Percentiles rank a stretch among this genome's conserved stretches.
These are phyloP conservation scores for Podospora conica DNA, from an alignment of 495 filamentous ascomycete species.

Conservation along the genomic window DNA sequence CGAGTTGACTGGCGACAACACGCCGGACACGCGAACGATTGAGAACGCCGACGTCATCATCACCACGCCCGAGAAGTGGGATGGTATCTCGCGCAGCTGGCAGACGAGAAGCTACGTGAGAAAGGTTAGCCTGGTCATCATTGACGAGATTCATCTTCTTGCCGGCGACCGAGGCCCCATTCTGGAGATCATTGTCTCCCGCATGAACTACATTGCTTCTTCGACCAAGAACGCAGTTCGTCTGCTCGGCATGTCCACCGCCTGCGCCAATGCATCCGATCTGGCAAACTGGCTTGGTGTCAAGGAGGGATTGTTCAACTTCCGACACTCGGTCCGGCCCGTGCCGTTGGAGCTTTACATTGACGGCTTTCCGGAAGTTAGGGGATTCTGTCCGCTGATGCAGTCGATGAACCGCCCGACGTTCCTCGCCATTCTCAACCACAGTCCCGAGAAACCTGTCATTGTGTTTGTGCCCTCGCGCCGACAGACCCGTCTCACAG, in stretches of 20 bases:
- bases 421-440: slow-evolving; percentile 91
- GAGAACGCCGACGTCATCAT: slow-evolving; percentile 95
- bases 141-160: slow-evolving; percentile 96
- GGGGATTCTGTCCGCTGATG: slow-evolving; percentile 97
- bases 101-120: slow-evolving; percentile 93
- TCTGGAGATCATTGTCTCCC: slow-evolving; percentile 96
- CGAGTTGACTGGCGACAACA: slow-evolving; percentile 97
- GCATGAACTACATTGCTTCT: slow-evolving; percentile 98
- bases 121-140: slow-evolving; percentile 93
- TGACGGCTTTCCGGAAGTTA: slow-evolving; percentile 91
- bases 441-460: slow-evolving; percentile 92
- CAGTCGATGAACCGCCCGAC: slow-evolving; percentile 98
- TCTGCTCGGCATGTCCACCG: slow-evolving; percentile 95
- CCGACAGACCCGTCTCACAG: slow-evolving; percentile 88
- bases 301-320: slow-evolving; percentile 93
- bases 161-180: slow-evolving; percentile 95
- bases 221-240: slow-evolving; percentile 83
- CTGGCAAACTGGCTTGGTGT: slow-evolving; percentile 96
- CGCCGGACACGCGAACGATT: slow-evolving; percentile 91
- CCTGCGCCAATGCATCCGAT: slow-evolving; percentile 92
- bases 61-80: slow-evolving; percentile 98
- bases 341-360: slow-evolving; percentile 95
- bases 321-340: slow-evolving; percentile 93
- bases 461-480: slow-evolving; percentile 98
- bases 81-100: slow-evolving; percentile 98